Conservation (phyloP, 768 basidiomycete species). For the Lactifluus volemus region DNA sequence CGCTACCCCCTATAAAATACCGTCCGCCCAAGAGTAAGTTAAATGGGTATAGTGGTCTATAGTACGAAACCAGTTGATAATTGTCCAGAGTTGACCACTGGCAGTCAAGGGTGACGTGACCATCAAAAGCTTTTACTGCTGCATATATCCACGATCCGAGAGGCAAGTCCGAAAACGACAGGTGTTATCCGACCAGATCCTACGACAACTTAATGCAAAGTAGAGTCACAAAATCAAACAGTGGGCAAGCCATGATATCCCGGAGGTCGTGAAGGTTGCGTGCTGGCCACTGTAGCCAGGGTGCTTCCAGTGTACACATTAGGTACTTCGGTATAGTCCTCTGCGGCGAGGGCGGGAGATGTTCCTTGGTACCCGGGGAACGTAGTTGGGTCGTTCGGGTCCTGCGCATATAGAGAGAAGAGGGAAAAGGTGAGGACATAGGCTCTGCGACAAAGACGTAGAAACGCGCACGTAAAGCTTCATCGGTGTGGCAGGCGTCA, state of each 20-base stretch:
- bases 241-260: not conserved
- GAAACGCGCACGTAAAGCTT: slow-evolving; percentile 4
- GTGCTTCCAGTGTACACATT: not conserved
- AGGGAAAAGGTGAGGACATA: too few relatives aligned
- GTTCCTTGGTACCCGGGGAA: not conserved
- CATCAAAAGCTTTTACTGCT: too few relatives aligned
- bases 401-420: not conserved
- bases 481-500: not conserved
- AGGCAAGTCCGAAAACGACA: not conserved
- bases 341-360: not conserved
- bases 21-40: too few relatives aligned
- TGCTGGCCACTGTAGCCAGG: not conserved
- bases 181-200: not conserved
- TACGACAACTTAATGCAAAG: not conserved
- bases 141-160: too few relatives aligned
- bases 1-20: too few relatives aligned
- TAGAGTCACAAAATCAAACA: not conserved
- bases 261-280: not conserved
- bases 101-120: too few relatives aligned
- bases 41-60: too few relatives aligned
- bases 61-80: not conserved
- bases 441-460: too few relatives aligned
- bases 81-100: not conserved
- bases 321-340: not conserved
- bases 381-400: slow-evolving; percentile 6